Base-by-base conservation (phyloP, 345 rosid genomes). In the Eucalyptus polybractea region DNA sequence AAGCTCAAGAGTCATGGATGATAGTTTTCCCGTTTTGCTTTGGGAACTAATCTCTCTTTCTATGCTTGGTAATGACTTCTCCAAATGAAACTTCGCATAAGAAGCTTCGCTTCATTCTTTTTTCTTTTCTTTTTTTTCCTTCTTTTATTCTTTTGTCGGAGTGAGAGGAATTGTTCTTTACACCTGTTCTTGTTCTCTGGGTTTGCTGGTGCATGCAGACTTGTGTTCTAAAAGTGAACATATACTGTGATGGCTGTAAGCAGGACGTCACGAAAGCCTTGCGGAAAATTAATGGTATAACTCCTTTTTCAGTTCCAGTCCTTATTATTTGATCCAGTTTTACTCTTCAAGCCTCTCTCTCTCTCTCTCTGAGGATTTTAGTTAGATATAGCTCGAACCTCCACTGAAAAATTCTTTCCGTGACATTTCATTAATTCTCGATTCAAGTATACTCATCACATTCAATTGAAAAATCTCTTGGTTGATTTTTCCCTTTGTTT, bases 171-270 rank as follows among this genome's bases (percentile, higher is more conserved):
- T 83, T 10, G 90, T 54, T 58, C 87, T n/a, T 80, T 90, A 89
- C 65, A 88, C 87, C 17, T 88, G 89, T 72, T 86, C 29, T 58
- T 88, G 17, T 88, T 86, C n/a, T 42, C 76, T 86, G 19, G 88
- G 90, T 45, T 91, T 93, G 87, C 92, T 92, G 88, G 88, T 89
- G 80, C 91, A 90, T 96, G 97, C 95, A 97, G 99, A 97, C 99
- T 90, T 95, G 96, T 92, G 96, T 93, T 89, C 97, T 97, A 11
- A 96, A 96, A 94, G 98, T 97, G 93, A 96, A 97, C 93, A 97
- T 97, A 83, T 95, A 96, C 91, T 97, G 99, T 89, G 98, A 96
- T 93, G 99, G 99, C 7, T 97, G 99, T 89, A 93, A 95, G 92
- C 95, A 95, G 45, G 95, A 96, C 91, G 99, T 97, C 90, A 95